Evolutionary conservation across 169 alveolate genomes (phyloP).

Genomic region (Eimeria acervulina): DNA sequence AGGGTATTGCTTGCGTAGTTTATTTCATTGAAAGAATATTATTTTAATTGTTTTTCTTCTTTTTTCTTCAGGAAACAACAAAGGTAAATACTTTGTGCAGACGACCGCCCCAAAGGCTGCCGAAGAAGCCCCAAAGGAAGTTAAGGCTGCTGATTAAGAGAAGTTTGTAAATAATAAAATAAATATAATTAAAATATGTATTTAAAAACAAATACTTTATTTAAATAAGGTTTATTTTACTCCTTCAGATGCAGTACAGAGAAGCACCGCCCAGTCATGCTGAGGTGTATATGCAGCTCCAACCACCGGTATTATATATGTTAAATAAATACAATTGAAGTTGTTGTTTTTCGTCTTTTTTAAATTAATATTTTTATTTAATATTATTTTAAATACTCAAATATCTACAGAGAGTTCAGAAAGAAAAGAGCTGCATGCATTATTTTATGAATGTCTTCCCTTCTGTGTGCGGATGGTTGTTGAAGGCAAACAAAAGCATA

Average conservation of each 20-base stretch:
- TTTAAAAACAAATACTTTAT: background rate
- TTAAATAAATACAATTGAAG: too few relatives aligned
- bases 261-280: too few relatives aligned
- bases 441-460: background rate
- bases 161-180: background rate
- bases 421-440: background rate
- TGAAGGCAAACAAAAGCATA: too few relatives aligned
- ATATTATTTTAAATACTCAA: background rate
- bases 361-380: background rate
- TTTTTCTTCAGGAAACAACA: background rate
- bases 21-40: background rate
- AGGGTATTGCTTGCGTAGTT: background rate
- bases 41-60: background rate
- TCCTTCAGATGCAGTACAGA: background rate
- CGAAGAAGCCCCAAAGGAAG: background rate
- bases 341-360: background rate
- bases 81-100: background rate
- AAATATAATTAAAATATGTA: background rate
- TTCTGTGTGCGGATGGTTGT: background rate
- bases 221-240: background rate
- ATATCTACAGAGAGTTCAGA: background rate
- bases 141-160: background rate
- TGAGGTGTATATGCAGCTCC: too few relatives aligned
- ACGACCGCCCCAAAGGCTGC: too few relatives aligned
- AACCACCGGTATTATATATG: too few relatives aligned